Conservation (phyloP, 306 rosid species). For the Macrotyloma uniflorum region DNA sequence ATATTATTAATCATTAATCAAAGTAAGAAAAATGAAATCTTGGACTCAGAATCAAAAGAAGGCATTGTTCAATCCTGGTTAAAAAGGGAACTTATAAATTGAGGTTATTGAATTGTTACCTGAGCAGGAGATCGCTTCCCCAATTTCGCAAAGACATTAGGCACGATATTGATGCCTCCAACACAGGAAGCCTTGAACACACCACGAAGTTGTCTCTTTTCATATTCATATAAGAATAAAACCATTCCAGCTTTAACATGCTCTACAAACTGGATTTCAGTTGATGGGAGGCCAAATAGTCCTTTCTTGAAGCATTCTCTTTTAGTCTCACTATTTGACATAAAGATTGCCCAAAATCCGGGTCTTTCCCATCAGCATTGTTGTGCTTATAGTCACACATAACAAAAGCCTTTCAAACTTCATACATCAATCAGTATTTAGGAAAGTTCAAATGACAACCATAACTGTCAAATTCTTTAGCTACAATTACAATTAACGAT, state of each 20-base stretch:
- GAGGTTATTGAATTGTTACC: constrained; percentile 41
- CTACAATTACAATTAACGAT: background rate
- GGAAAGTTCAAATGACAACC: constrained; percentile 2
- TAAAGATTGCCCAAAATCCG: constrained; percentile 58
- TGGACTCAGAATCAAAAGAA: constrained; percentile 27
- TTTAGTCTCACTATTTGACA: constrained; percentile 39
- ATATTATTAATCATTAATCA: background rate
- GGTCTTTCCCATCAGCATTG: constrained; percentile 45
- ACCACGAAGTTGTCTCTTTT: constrained; percentile 61
- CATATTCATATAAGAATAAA: constrained; percentile 65
- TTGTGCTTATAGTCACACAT: constrained; percentile 23
- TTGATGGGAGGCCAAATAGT: constrained; percentile 44
- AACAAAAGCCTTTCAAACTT: constrained; percentile 2
- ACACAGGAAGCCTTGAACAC: constrained; percentile 58
- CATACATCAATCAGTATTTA: constrained; percentile 26
- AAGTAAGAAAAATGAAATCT: background rate
- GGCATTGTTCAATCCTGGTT: background rate
- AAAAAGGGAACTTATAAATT: background rate
- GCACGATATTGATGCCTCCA: constrained; percentile 52
- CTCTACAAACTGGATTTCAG: constrained; percentile 47
- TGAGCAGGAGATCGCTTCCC: constrained; percentile 66
- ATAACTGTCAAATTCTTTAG: background rate
- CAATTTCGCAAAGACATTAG: constrained; percentile 45
- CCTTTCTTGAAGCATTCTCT: constrained; percentile 42
- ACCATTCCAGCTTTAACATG: constrained; percentile 59